A percentile compares a stretch with the other conserved stretches of the same genome.
Conservation (phyloP, 2,329 filamentous ascomycete species). For the Metarhizium humberi region DNA sequence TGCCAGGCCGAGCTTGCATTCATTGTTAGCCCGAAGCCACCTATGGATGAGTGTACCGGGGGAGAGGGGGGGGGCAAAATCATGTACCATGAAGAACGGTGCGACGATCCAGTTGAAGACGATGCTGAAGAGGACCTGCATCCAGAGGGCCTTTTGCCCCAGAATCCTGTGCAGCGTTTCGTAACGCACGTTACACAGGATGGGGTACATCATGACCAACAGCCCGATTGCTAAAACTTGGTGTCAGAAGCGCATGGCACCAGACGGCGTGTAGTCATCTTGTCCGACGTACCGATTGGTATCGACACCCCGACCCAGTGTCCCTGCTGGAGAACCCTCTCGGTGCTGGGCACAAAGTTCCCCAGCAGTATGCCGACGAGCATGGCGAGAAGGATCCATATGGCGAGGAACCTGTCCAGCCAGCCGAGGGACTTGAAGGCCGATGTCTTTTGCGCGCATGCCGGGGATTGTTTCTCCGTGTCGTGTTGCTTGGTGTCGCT, state of each 20-base stretch:
- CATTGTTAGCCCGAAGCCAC: background rate
- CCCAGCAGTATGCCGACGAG: constrained; percentile 64
- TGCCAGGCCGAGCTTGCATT: constrained; percentile 47
- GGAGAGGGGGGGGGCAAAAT: no score
- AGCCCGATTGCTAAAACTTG: constrained; percentile 56
- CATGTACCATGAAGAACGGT: constrained; percentile 66
- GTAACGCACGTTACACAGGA: constrained; percentile 76
- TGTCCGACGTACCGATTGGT: background rate
- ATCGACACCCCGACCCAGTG: constrained; percentile 13
- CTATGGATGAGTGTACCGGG: background rate
- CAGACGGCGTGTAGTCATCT: background rate
- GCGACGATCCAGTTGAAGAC: constrained; percentile 77
- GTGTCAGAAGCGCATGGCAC: background rate
- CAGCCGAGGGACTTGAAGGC: constrained; percentile 46
- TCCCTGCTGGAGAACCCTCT: constrained; percentile 55
- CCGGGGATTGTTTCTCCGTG: background rate
- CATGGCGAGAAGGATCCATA: constrained; percentile 77
- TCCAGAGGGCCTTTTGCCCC: constrained; percentile 55
- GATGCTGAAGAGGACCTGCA: constrained; percentile 69
- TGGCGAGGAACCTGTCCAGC: constrained; percentile 53
- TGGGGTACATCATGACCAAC: constrained; percentile 91
- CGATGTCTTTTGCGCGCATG: constrained; percentile 15
- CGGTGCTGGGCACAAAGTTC: constrained; percentile 60
- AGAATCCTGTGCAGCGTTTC: constrained; percentile 65
- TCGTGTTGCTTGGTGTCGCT: background rate